These are phyloP conservation scores for Adansonia grandidieri DNA, from an alignment of 441 rosid species.

Conservation along the genomic window DNA sequence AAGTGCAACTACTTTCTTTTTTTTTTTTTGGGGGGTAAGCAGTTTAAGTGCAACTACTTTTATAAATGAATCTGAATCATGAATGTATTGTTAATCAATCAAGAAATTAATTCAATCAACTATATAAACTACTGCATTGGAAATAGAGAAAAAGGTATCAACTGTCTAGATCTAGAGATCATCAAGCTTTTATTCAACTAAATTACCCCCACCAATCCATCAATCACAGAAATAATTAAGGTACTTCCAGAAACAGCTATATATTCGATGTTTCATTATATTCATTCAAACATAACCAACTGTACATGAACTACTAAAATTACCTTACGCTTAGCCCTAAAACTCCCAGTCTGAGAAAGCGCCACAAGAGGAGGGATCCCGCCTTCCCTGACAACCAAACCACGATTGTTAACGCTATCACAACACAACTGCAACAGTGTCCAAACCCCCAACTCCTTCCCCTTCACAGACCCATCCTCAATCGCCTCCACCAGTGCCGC, in stretches of 20 bases:
- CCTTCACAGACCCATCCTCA: slow-evolving; percentile 81
- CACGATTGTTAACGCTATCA: slow-evolving; percentile 72
- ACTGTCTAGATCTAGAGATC: background rate
- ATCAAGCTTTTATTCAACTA: background rate
- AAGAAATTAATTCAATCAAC: background rate
- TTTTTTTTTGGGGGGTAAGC: background rate
- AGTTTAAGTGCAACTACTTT: background rate
- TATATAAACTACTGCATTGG: background rate
- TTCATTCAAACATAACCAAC: background rate
- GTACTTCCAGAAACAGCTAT: slow-evolving; percentile 21
- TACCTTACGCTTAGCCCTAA: slow-evolving; percentile 54
- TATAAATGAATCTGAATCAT: background rate
- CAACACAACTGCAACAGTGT: slow-evolving; percentile 77
- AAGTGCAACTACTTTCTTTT: too few species aligned
- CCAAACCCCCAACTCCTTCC: slow-evolving; percentile 81
- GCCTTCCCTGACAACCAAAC: slow-evolving; percentile 87
- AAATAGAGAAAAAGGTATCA: background rate
- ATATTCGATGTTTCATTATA: too few species aligned
- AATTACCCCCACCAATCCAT: too few species aligned
- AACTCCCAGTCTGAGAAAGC: slow-evolving; percentile 74
- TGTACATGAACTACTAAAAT: background rate
- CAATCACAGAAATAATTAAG: background rate
- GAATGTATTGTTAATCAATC: background rate
- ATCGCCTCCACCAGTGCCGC: slow-evolving; percentile 86
- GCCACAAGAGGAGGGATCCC: slow-evolving; percentile 96